A percentile compares a stretch with the other conserved stretches of the same genome.
Conservation (phyloP, 2,329 filamentous ascomycete species). For the Karstenula rhodostoma region DNA sequence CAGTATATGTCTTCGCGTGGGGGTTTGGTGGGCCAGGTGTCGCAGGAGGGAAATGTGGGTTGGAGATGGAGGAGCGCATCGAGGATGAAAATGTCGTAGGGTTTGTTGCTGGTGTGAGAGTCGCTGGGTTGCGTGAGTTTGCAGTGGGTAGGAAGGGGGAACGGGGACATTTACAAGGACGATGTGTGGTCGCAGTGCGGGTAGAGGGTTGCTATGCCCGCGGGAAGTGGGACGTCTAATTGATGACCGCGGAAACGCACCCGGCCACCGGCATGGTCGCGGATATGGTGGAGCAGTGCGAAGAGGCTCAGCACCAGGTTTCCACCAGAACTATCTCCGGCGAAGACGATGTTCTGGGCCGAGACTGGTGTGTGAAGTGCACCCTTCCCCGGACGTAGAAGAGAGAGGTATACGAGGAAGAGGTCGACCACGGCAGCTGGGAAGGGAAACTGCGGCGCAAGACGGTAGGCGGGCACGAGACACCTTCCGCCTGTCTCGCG, state of each 20-base stretch:
- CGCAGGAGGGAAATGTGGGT: conserved; percentile 57
- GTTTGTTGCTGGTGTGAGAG: conserved; percentile 4
- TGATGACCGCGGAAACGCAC: conserved; percentile 66
- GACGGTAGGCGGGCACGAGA: conserved; percentile 75
- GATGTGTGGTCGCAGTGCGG: conserved; percentile 66
- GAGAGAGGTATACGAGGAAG: conserved; percentile 71
- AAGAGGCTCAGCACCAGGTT: conserved; percentile 71
- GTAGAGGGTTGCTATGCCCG: conserved; percentile 60
- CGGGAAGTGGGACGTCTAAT: conserved; percentile 68
- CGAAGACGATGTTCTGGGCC: conserved; percentile 70
- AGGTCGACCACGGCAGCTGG: conserved; percentile 75
- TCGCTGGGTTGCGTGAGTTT: too few relatives aligned
- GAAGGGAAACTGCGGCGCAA: conserved; percentile 76
- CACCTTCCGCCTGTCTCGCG: conserved; percentile 70
- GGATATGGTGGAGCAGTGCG: conserved; percentile 70
- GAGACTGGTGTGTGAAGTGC: conserved; percentile 70
- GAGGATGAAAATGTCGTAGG: conserved; percentile 10
- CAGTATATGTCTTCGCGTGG: conserved; percentile 53
- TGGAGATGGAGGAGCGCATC: conserved; percentile 8
- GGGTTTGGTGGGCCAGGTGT: conserved; percentile 52
- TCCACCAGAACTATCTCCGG: conserved; percentile 76
- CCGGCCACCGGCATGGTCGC: conserved; percentile 48
- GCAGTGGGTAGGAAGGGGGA: too few relatives aligned
- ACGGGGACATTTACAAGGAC: too few relatives aligned
- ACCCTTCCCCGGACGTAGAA: conserved; percentile 73